Conservation (phyloP, 2,329 filamentous ascomycete species). For the Stemphylium vesicarium region DNA sequence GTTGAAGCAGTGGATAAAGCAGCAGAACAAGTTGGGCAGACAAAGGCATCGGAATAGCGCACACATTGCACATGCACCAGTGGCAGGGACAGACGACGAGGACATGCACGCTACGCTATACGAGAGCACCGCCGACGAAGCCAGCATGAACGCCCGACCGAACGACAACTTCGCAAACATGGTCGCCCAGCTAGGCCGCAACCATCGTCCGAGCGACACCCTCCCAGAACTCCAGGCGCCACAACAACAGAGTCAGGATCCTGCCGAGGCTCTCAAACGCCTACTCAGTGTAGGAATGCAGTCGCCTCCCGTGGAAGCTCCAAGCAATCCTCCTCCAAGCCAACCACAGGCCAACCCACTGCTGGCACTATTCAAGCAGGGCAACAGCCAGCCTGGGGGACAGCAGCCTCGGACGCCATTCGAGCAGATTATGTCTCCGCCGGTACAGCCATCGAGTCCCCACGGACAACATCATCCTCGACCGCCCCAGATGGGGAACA, state of each 20-base stretch:
- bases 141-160: slow-evolving; percentile 11
- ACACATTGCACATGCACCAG: slow-evolving; percentile 23
- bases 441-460: slow-evolving; percentile 63
- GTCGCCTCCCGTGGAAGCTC: slow-evolving; percentile 45
- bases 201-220: slow-evolving; percentile 34
- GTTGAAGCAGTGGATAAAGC: slow-evolving; percentile 88
- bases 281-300: slow-evolving; percentile 54
- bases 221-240: slow-evolving; percentile 36
- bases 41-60: slow-evolving; percentile 47
- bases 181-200: slow-evolving; percentile 38
- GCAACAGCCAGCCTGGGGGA: slow-evolving; percentile 23
- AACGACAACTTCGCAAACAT: slow-evolving; percentile 40
- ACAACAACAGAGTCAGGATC: slow-evolving; percentile 47
- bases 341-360: slow-evolving; percentile 53
- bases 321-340: slow-evolving; percentile 34
- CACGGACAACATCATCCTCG: slow-evolving; percentile 61
- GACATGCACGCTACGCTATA: slow-evolving; percentile 37
- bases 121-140: slow-evolving; percentile 36
- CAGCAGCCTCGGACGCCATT: slow-evolving; percentile 55
- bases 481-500: slow-evolving; percentile 56
- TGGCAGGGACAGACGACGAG: slow-evolving; percentile 40
- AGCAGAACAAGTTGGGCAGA: slow-evolving; percentile 76
- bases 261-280: slow-evolving; percentile 60
- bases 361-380: slow-evolving; percentile 60
- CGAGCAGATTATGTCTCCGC: slow-evolving; percentile 60